Conservation (phyloP, 2,329 filamentous ascomycete species). For the Fusarium sp. region DNA sequence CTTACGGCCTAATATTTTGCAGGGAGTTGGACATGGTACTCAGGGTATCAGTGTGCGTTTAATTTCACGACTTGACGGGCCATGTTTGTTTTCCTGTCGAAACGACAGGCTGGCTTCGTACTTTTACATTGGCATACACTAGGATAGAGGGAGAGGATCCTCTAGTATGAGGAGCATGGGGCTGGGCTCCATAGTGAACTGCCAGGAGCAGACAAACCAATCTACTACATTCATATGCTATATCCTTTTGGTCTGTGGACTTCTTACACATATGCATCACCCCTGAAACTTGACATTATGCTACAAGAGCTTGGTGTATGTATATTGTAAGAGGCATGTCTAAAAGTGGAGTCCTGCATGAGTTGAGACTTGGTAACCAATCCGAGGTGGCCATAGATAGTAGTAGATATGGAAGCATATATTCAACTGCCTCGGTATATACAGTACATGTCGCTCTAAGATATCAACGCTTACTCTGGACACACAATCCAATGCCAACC, state of each 20-base stretch:
- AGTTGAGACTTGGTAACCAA: slow-evolving; percentile 34
- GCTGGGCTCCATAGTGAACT: slow-evolving; percentile 44
- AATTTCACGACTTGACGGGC: slow-evolving; percentile 26
- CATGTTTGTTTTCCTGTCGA: slow-evolving; percentile 25
- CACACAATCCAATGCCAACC: slow-evolving; percentile 83
- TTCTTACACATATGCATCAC: background rate
- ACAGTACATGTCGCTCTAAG: slow-evolving; percentile 8
- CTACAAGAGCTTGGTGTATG: background rate
- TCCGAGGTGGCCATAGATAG: slow-evolving; percentile 20
- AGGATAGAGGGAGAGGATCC: slow-evolving; percentile 29
- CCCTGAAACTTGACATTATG: background rate
- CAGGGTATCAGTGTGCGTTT: slow-evolving; percentile 31
- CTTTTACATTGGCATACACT: slow-evolving; percentile 21
- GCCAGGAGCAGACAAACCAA: slow-evolving; percentile 44
- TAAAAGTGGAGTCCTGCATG: slow-evolving; percentile 40
- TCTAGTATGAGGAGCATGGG: slow-evolving; percentile 28
- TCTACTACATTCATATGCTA: slow-evolving; percentile 1
- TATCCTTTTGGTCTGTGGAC: background rate
- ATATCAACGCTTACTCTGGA: slow-evolving; percentile 69
- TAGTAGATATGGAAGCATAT: slow-evolving; percentile 10
- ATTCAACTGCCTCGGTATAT: slow-evolving; percentile 1
- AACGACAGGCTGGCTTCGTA: slow-evolving; percentile 17
- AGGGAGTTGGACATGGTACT: slow-evolving; percentile 24
- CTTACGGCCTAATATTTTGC: slow-evolving; percentile 32
- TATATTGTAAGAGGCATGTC: background rate